phyloP scores from a whole-genome alignment of 2,329 filamentous ascomycete genomes.

The Neonectria punicea region DNA sequence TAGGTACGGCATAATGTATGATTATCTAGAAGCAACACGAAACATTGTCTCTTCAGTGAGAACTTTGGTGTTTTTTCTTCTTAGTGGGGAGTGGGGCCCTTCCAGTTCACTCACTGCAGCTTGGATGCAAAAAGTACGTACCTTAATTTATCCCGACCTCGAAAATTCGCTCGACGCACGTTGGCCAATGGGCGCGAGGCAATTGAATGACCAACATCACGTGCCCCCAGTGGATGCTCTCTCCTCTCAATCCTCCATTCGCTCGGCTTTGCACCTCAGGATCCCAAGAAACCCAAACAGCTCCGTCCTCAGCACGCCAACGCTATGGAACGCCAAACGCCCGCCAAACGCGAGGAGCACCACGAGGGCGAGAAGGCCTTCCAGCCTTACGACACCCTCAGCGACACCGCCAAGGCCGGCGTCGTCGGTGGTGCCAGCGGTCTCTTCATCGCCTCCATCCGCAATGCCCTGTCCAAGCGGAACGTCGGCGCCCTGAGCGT shows the following conservation, averaged over 20 bases:
- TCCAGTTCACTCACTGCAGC: no score
- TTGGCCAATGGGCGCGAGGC: slow-evolving; percentile 45
- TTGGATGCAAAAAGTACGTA: slow-evolving; percentile 33
- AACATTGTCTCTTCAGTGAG: background rate
- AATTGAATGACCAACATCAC: slow-evolving; percentile 52
- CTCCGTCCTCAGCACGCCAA: slow-evolving; percentile 35
- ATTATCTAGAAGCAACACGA: background rate
- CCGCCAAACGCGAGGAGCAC: slow-evolving; percentile 42
- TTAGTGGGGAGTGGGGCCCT: slow-evolving; percentile 25
- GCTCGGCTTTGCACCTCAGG: slow-evolving; percentile 42
- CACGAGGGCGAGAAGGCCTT: slow-evolving; percentile 55
- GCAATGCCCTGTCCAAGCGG: slow-evolving; percentile 85
- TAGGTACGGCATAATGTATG: background rate
- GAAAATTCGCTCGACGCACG: slow-evolving; percentile 23
- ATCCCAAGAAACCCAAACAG: slow-evolving; percentile 39
- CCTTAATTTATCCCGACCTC: slow-evolving; percentile 9
- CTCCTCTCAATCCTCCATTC: slow-evolving; percentile 32
- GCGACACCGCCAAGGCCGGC: slow-evolving; percentile 71
- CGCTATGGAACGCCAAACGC: slow-evolving; percentile 49
- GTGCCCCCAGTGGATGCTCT: slow-evolving; percentile 43
- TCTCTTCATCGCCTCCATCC: slow-evolving; percentile 78
- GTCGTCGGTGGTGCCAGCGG: slow-evolving; percentile 74
- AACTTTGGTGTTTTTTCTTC: slow-evolving; percentile 34
- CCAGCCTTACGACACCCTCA: slow-evolving; percentile 80
- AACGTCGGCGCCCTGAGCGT: slow-evolving; percentile 86